These are phyloP conservation scores for Xanthoparmelia taractica DNA, from an alignment of 495 filamentous ascomycete genomes.

Conservation along the genomic window DNA sequence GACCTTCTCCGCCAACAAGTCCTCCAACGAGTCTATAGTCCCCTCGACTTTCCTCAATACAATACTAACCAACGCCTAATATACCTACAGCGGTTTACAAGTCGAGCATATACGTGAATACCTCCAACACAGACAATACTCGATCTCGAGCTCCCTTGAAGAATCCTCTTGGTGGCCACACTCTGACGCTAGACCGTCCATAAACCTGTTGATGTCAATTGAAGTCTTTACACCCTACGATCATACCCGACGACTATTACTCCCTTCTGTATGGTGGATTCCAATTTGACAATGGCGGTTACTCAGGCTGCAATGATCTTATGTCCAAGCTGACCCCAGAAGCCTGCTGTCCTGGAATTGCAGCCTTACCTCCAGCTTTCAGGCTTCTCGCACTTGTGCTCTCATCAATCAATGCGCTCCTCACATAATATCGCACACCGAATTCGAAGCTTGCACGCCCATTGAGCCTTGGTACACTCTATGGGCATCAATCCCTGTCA, in stretches of 20 bases:
- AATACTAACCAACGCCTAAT: neutral
- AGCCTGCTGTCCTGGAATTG: neutral
- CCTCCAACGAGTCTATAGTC: neutral
- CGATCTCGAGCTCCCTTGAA: neutral
- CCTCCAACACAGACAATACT: neutral
- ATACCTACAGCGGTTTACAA: neutral
- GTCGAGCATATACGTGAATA: neutral
- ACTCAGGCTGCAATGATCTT: neutral
- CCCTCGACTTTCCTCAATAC: neutral
- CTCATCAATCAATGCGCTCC: neutral
- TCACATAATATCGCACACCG: neutral
- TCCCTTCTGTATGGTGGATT: neutral
- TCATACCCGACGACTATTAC: neutral
- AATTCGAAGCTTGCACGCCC: neutral
- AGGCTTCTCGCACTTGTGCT: neutral
- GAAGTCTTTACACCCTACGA: neutral
- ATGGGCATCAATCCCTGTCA: neutral
- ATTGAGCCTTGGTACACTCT: neutral
- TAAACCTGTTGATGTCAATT: neutral
- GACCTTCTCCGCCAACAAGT: neutral
- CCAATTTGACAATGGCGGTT: neutral
- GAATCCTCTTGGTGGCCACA: neutral
- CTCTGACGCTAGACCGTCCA: neutral
- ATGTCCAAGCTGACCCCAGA: neutral
- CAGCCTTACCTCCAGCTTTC: neutral